A percentile compares a stretch with the other conserved stretches of the same genome.
phyloP scores from a whole-genome alignment of 2,329 filamentous ascomycete genomes.

The Ilyonectria robusta region DNA sequence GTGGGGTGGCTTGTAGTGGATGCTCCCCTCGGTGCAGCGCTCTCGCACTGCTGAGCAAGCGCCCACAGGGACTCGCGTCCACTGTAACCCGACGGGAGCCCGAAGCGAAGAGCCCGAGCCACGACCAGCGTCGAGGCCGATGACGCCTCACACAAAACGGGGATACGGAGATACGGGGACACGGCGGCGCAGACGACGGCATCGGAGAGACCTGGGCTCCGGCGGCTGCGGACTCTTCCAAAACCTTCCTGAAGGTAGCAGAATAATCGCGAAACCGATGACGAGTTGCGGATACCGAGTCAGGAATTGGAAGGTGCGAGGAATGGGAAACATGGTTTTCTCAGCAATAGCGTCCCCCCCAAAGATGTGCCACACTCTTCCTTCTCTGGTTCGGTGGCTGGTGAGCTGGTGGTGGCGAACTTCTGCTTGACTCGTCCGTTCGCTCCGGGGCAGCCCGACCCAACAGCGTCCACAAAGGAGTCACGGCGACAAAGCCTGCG shows the following conservation, averaged over 20 bases:
- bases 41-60: constrained; percentile 25
- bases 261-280: constrained; percentile 14
- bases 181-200: constrained; percentile 15
- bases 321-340: constrained; percentile 28
- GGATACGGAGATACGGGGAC: background rate
- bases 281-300: constrained; percentile 14
- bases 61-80: constrained; percentile 29
- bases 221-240: constrained; percentile 2
- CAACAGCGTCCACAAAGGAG: constrained; percentile 22
- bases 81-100: constrained; percentile 28
- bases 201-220: constrained; percentile 20
- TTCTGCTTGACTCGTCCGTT: constrained; percentile 37
- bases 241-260: constrained; percentile 10
- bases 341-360: constrained; percentile 20
- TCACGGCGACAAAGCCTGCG: constrained; percentile 6
- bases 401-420: constrained; percentile 45
- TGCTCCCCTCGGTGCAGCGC: constrained; percentile 24
- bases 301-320: constrained; percentile 8
- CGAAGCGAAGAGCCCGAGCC: constrained; percentile 29
- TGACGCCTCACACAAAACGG: background rate
- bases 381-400: constrained; percentile 37
- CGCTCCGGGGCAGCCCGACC: constrained; percentile 32
- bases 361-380: constrained; percentile 31
- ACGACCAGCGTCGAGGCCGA: constrained; percentile 7
- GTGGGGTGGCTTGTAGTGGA: constrained; percentile 19